These are phyloP conservation scores for Linnemannia hyalina DNA, from an alignment of 192 early-diverging fungal genomes.

Conservation along the genomic window DNA sequence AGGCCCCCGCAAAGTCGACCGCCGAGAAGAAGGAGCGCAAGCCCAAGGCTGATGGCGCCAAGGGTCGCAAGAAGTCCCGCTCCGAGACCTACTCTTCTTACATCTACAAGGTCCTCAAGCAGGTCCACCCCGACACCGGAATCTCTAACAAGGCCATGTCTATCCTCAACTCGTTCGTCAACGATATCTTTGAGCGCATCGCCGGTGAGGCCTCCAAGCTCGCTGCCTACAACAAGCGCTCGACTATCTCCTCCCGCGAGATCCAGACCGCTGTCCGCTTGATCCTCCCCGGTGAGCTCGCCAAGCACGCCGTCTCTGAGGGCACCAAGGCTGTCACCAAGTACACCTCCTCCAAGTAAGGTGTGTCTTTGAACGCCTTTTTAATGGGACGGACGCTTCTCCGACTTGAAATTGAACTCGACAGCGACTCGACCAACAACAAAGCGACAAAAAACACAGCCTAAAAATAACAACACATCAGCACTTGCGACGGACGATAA, in stretches of 20 bases:
- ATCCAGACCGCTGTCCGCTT: slow-evolving; percentile 86
- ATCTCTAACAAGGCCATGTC: slow-evolving; percentile 99
- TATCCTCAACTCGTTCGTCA: slow-evolving; percentile 96
- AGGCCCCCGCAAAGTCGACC: slow-evolving; percentile 80
- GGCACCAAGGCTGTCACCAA: slow-evolving; percentile 98
- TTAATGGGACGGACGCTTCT: background rate
- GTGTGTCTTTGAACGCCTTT: background rate
- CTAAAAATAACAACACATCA: no score
- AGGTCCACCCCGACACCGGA: slow-evolving; percentile 97
- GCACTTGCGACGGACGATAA: no score
- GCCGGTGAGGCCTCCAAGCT: slow-evolving; percentile 87
- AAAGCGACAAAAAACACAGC: background rate
- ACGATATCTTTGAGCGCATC: slow-evolving; percentile 98
- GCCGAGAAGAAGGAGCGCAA: slow-evolving; percentile 69
- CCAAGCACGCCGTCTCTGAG: slow-evolving; percentile 97
- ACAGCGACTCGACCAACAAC: no score
- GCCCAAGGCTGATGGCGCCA: slow-evolving; percentile 66
- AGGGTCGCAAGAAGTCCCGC: slow-evolving; percentile 76
- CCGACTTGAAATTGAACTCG: background rate
- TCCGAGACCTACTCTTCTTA: slow-evolving; percentile 95
- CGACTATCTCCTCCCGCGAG: slow-evolving; percentile 96
- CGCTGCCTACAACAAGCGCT: slow-evolving; percentile 94
- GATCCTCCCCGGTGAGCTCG: slow-evolving; percentile 90
- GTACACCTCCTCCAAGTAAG: slow-evolving; percentile 87
- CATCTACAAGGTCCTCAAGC: slow-evolving; percentile 98